phyloP scores from a whole-genome alignment of 768 basidiomycete genomes.

The Suillus bovinus region DNA sequence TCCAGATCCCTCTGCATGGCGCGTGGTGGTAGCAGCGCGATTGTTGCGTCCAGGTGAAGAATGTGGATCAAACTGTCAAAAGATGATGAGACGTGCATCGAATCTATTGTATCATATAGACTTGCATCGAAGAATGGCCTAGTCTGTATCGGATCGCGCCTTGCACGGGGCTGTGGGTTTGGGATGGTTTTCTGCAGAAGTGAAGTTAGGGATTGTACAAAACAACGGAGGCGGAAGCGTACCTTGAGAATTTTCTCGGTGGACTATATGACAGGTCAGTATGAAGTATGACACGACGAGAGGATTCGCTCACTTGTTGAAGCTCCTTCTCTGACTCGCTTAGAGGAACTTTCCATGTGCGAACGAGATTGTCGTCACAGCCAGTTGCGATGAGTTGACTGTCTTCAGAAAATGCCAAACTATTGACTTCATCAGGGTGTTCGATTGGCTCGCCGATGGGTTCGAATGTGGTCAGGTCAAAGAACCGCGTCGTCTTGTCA shows the following conservation, averaged over 20 bases:
- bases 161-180: neutral
- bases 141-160: neutral
- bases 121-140: neutral
- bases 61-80: neutral
- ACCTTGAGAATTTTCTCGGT: neutral
- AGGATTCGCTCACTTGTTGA: neutral
- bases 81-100: neutral
- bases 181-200: neutral
- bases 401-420: neutral
- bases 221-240: neutral
- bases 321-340: neutral
- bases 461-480: neutral
- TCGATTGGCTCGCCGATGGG: neutral
- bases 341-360: neutral
- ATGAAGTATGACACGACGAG: neutral
- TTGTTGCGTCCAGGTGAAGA: neutral
- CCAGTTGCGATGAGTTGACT: neutral
- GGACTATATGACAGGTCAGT: neutral
- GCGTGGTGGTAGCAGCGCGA: neutral
- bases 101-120: neutral
- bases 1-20: neutral
- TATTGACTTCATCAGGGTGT: accelerated
- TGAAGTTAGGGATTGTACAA: neutral
- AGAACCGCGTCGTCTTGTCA: neutral
- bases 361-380: neutral